phyloP scores from a whole-genome alignment of 2,329 filamentous ascomycete genomes.

The Trichophaea hybrida region DNA sequence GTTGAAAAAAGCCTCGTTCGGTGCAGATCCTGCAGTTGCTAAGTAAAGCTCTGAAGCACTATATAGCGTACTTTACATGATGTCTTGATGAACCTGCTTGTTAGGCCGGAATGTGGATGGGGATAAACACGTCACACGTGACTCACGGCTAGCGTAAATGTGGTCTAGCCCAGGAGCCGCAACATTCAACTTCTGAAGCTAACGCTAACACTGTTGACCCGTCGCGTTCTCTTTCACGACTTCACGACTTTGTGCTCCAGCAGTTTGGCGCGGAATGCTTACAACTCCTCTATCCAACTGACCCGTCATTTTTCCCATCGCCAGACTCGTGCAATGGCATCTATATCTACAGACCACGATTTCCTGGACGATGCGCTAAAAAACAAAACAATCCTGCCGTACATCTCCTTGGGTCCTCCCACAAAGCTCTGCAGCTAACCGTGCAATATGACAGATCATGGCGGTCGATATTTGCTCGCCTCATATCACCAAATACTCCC shows the following conservation, averaged over 20 bases:
- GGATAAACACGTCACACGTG: background rate
- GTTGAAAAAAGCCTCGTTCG: too few relatives aligned
- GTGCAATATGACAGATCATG: slow-evolving; percentile 43
- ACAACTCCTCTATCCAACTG: background rate
- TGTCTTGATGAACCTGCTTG: too few relatives aligned
- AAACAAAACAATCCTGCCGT: slow-evolving; percentile 69
- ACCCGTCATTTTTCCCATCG: background rate
- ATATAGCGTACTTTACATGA: too few relatives aligned
- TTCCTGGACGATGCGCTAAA: slow-evolving; percentile 39
- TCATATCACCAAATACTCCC: slow-evolving; percentile 34
- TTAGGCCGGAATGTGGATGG: too few relatives aligned
- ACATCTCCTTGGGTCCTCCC: slow-evolving; percentile 32
- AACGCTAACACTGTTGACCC: background rate
- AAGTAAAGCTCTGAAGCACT: too few relatives aligned
- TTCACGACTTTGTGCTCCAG: background rate
- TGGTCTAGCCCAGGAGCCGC: background rate
- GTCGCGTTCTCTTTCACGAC: background rate
- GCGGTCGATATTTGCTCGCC: slow-evolving; percentile 43
- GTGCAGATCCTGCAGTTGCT: too few relatives aligned
- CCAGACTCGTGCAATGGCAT: slow-evolving; percentile 13
- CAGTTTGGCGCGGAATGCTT: background rate
- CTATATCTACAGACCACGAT: slow-evolving; percentile 18
- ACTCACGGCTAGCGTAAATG: background rate
- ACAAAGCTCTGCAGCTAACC: slow-evolving; percentile 38
- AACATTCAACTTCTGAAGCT: background rate